Conservation (phyloP, 75 land plant genomes). For the Picea glauca region DNA sequence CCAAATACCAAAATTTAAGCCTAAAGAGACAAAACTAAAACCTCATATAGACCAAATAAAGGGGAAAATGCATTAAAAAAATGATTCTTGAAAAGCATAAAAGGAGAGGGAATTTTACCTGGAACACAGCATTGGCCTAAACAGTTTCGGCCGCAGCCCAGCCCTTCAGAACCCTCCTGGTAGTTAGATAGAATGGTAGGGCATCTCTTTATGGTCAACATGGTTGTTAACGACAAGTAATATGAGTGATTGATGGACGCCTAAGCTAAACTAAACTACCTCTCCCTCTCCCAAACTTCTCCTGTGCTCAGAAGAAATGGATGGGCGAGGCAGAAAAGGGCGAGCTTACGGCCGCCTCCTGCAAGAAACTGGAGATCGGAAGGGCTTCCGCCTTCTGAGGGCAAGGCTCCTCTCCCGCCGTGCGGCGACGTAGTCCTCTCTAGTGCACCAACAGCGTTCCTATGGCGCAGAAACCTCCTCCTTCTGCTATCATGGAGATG, state of each 20-base stretch:
- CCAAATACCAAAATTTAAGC: too few relatives aligned
- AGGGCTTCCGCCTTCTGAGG: conserved; percentile 79
- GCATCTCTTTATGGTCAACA: conserved; percentile 75
- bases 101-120: conserved; percentile 28
- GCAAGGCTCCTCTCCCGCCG: conserved; percentile 78
- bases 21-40: too few relatives aligned
- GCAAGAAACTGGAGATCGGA: conserved; percentile 82
- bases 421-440: conserved; percentile 53
- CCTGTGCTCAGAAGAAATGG: background rate
- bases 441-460: conserved; percentile 2
- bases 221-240: conserved; percentile 2
- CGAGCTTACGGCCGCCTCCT: conserved; percentile 39
- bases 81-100: too few relatives aligned
- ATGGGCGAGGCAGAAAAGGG: background rate
- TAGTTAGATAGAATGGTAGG: conserved; percentile 76
- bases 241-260: too few relatives aligned
- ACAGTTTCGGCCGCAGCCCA: conserved; percentile 85
- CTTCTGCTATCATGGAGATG: conserved; percentile 9
- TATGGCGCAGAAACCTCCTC: background rate
- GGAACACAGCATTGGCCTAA: conserved; percentile 82
- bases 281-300: conserved; percentile 2
- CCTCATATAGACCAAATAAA: too few relatives aligned
- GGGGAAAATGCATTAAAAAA: too few relatives aligned
- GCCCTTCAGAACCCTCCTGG: conserved; percentile 51
- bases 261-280: too few relatives aligned